Evolutionary conservation across 1,284 basidiomycete genomes (phyloP), one percentile per base, ranked within the genome.

Genomic region (Ceratobasidium sp.): DNA sequence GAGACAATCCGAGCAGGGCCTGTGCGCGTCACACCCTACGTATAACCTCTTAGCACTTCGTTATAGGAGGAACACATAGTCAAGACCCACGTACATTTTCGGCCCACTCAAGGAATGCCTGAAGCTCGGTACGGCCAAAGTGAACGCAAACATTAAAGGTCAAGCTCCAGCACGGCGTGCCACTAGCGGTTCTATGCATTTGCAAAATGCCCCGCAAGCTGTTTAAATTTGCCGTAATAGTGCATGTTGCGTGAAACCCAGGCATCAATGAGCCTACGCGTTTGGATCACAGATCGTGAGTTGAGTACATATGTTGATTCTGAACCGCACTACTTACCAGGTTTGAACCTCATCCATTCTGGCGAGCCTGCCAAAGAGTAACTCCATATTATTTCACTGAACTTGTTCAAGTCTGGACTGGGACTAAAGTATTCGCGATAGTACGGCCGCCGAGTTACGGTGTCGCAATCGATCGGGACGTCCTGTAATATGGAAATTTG

Each of bases 71-170:
- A 0, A 14, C 40, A 16, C 30, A 23, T 42, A 11, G n/a, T 38
- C 14, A 18, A 12, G 53, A 25, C 3, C 23, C 6, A 66, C 62
- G 21, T 54, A 73, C 73, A 18, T 54, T 42, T 63, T 74, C 69
- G 3, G 36, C 33, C 73, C 73, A 74, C 40, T 72, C 73, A 18
- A 74, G 21, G 33, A 70, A 74, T 1, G 73, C 73, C 3, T 61
- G 33, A 18, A 73, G 69, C 44, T 74, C 73, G 11, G 69, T 66
- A 6, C 69, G 69, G 7, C 73, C 73, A 53, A 74, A 74, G 21
- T 63, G 48, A n/a, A 74, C 62, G 14, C 60, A 61, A 14, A 74
- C 62, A 23, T 61, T 62, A n/a, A 74, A 74, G 30, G 36, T 72
- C 40, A 73, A 33, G 25, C 51, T 62, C 73, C 73, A 73, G 49